phyloP scores from a whole-genome alignment of 2,329 filamentous ascomycete species.

The Trichoderma hamatum region DNA sequence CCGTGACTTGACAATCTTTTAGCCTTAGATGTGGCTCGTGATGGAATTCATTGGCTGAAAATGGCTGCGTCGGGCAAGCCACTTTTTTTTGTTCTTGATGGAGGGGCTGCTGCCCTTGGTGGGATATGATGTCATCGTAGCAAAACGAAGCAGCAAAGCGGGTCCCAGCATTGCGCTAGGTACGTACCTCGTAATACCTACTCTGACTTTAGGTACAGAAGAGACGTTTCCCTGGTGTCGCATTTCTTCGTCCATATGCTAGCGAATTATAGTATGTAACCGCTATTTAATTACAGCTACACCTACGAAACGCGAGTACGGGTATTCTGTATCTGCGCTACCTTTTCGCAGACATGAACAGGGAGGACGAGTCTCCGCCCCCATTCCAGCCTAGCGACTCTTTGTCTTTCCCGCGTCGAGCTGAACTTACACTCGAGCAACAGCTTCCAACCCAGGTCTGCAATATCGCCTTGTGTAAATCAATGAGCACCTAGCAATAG shows the following conservation, averaged over 20 bases:
- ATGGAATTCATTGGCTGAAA: background rate
- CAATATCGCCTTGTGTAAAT: background rate
- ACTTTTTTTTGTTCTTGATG: background rate
- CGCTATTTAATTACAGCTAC: background rate
- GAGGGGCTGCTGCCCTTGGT: background rate
- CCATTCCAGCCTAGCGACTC: slow-evolving; percentile 6
- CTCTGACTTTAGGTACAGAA: background rate
- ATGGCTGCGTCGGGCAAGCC: background rate
- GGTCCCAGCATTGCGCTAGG: background rate
- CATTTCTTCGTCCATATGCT: background rate
- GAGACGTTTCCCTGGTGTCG: background rate
- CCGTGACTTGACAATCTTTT: background rate
- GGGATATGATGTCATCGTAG: slow-evolving; percentile 4
- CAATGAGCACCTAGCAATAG: background rate
- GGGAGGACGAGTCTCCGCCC: background rate
- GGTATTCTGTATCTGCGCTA: background rate
- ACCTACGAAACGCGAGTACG: background rate
- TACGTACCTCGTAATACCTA: background rate
- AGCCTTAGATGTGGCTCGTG: slow-evolving; percentile 19
- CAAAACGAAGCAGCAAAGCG: background rate
- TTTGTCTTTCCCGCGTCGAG: background rate
- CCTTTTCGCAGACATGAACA: background rate
- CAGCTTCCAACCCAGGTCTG: background rate
- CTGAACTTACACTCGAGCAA: background rate
- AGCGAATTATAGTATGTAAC: background rate